These are phyloP conservation scores for Halophytophthora polymorphica DNA, from an alignment of 352 stramenopile species.

Conservation along the genomic window DNA sequence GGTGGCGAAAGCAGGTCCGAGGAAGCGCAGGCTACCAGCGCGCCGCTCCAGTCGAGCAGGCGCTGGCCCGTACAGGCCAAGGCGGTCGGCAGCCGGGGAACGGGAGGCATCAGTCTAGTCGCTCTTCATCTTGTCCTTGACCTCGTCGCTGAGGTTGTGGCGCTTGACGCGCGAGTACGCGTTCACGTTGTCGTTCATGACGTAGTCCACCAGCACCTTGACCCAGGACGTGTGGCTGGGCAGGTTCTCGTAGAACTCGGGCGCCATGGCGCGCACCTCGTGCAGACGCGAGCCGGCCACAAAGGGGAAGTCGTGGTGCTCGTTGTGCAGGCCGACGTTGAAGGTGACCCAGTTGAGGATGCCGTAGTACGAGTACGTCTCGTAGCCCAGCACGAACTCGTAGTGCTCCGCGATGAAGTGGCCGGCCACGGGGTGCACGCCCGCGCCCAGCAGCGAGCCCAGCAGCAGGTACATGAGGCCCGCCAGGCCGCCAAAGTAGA, in stretches of 20 bases:
- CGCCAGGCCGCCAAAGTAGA: slow-evolving; percentile 69
- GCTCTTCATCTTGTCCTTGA: slow-evolving; percentile 74
- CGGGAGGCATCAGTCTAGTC: slow-evolving; percentile 32
- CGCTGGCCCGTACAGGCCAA: too few species aligned
- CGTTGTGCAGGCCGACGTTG: slow-evolving; percentile 98
- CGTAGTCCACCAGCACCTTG: slow-evolving; percentile 92
- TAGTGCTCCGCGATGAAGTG: slow-evolving; percentile 99
- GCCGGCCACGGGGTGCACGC: slow-evolving; percentile 93
- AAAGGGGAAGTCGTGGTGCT: slow-evolving; percentile 98
- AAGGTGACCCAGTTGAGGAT: slow-evolving; percentile 95
- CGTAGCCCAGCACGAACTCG: slow-evolving; percentile 91
- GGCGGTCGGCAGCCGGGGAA: slow-evolving; percentile 1
- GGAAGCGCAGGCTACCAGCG: too few species aligned
- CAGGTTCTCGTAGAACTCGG: slow-evolving; percentile 96
- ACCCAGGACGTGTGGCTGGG: slow-evolving; percentile 93
- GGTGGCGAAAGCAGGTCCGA: too few species aligned
- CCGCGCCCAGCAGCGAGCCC: slow-evolving; percentile 88
- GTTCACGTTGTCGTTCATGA: slow-evolving; percentile 90
- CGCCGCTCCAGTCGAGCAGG: too few species aligned
- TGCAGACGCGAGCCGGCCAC: slow-evolving; percentile 90
- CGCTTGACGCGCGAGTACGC: slow-evolving; percentile 93
- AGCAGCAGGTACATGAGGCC: slow-evolving; percentile 93
- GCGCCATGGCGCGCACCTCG: slow-evolving; percentile 84
- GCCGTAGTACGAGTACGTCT: slow-evolving; percentile 99
- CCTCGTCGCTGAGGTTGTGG: slow-evolving; percentile 44